Base-by-base conservation (phyloP, 352 stramenopile genomes). In the Phytophthora pistaciae region DNA sequence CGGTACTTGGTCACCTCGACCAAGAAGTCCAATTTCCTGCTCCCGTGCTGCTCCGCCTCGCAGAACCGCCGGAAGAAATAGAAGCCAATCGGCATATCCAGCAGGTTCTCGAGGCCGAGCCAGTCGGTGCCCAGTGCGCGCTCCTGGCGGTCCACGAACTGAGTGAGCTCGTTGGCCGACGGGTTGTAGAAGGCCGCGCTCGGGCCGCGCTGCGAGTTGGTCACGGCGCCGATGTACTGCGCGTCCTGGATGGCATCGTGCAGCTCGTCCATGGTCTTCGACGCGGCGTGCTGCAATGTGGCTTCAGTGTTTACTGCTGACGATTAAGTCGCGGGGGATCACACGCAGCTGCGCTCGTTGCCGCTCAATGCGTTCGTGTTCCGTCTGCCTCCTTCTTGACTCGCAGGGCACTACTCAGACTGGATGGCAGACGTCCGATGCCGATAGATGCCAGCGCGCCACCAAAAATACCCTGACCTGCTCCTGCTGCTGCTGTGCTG, bases 191-290 rank as follows among this genome's bases (percentile, higher is more conserved):
- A 96, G 3, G 87, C 82, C 2, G 86, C 82, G 38, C 73, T 92
- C 0, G 88, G 88, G 0, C 87, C 84, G 11, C 87, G 87, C 42
- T 91, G 81, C 36, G 82, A 72, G 54, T 96, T 94, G 16, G 74
- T 90, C 62, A 97, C 88, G 0, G 90, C 91, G 57, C 89, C 87
- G 55, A 96, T 95, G 68, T 97, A 97, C 70, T 95, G 85, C 57
- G 90, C 90, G 63, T 97, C 91, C 66, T 97, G 89, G 54, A 97
- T 94, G 49, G 90, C 90, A 78, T 97, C 91, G 59, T 97, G 89
- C 27, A 97, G 81, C 69, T 94, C 90, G 64, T 97, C 88, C 91
- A 97, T 96, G 8, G 66, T 78, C 36, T 7, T 36, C 29, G 29
- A 36, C 29, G 29, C 29, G 29, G 29, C 29, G 29, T 36, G 29